These are phyloP conservation scores for Trichoderma arundinaceum DNA, from an alignment of 2,329 filamentous ascomycete genomes.

Conservation along the genomic window DNA sequence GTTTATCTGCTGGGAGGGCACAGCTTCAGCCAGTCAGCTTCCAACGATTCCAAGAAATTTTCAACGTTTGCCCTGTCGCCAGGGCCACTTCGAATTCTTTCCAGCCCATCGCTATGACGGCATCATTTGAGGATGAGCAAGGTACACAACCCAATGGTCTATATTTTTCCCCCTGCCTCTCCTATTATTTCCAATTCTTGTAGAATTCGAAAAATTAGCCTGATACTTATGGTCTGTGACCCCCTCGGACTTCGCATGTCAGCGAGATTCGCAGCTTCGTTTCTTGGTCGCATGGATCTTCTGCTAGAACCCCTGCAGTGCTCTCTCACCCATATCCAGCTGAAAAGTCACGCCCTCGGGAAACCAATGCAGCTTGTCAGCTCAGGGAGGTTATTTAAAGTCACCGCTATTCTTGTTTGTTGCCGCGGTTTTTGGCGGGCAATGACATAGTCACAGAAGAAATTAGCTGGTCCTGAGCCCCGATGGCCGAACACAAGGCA, in stretches of 20 bases:
- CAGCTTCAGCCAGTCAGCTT: slow-evolving; percentile 28
- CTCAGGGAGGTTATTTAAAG: slow-evolving; percentile 18
- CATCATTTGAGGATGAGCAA: background rate
- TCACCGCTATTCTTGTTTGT: slow-evolving; percentile 22
- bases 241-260: slow-evolving; percentile 10
- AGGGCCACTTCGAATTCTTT: slow-evolving; percentile 13
- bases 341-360: slow-evolving; percentile 23
- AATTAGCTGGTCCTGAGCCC: background rate
- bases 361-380: slow-evolving; percentile 16
- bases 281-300: slow-evolving; percentile 19
- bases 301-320: slow-evolving; percentile 21
- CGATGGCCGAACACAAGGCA: slow-evolving; percentile 7
- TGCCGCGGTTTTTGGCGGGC: background rate
- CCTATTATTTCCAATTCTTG: too few relatives aligned
- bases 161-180: too few relatives aligned
- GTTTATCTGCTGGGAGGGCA: slow-evolving; percentile 16
- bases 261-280: slow-evolving; percentile 20
- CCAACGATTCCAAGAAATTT: slow-evolving; percentile 4
- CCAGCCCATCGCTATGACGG: background rate
- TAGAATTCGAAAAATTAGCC: too few relatives aligned
- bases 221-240: background rate
- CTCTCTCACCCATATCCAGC: slow-evolving; percentile 20
- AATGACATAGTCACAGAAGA: background rate
- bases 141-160: background rate
- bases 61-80: background rate